These are phyloP conservation scores for Aureobasidium sp. DNA, from an alignment of 2,329 filamentous ascomycete genomes.

Conservation along the genomic window DNA sequence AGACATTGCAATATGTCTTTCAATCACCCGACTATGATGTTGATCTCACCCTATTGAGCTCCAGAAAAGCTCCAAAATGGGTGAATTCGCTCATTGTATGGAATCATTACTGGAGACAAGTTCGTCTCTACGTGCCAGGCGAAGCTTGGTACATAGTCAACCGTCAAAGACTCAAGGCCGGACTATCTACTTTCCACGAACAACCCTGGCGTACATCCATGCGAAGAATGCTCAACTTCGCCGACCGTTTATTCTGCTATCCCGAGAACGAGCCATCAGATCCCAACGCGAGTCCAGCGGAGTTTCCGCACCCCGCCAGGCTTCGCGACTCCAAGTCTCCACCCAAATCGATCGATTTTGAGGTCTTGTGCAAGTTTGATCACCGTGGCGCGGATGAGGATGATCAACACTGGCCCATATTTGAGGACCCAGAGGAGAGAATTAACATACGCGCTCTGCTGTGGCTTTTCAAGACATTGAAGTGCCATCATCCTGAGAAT, in stretches of 20 bases:
- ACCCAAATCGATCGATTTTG: neutral
- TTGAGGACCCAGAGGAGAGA: neutral
- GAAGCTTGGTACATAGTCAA: neutral
- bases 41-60: neutral
- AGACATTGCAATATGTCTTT: neutral
- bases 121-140: neutral
- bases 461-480: neutral
- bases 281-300: neutral
- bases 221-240: neutral
- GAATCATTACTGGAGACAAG: neutral
- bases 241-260: neutral
- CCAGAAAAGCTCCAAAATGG: neutral
- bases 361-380: neutral
- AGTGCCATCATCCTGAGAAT: neutral
- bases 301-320: neutral
- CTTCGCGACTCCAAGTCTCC: neutral
- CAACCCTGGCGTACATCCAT: neutral
- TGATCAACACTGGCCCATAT: neutral
- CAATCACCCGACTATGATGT: neutral
- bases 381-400: neutral
- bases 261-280: neutral
- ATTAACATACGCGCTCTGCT: neutral
- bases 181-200: neutral
- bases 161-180: neutral
- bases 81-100: neutral